Evolutionary conservation across 106 monocot genomes (phyloP), one percentile per base, ranked within the genome.

Genomic region (Vanilla planifolia): DNA sequence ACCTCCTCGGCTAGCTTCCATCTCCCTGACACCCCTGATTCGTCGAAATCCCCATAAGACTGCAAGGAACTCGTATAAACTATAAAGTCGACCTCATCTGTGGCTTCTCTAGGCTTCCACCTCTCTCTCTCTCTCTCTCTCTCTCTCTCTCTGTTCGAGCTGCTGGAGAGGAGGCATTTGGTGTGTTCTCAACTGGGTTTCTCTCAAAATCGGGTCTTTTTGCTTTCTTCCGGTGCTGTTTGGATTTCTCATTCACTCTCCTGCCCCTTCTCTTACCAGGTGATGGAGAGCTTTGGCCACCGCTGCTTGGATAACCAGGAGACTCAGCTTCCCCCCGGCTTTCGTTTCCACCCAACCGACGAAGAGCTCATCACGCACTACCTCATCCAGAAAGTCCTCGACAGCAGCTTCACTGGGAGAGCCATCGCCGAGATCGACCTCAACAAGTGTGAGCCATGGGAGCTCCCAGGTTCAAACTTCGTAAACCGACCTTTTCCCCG

Each of bases 371-470:
- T 96, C 44, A 81, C 84, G 0, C 87, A 74, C 67, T 96, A 96
- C 70, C 84, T 96, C 0, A 71, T 96, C 33, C 83, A 77, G 66
- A 96, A 96, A 40, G 84, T 90, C 10, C 63, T 86, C 27, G 90
- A 96, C 57, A 36, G 86, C 28, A 63, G 48, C 39, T 96, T 96
- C 83, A 56, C 79, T 35, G 67, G 83, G 48, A 69, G 95, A 0
- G 95, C 95, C 62, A 90, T 96, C 21, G 90, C 95, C 7, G 95
- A 96, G 58, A 87, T 96, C 21, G 95, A 96, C 60, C 80, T 96
- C 59, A 96, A 96, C 89, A 96, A 86, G 43, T 90, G 86, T 48
- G 95, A 96, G 59, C 95, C 95, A 1, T 96, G 95, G 95, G 86
- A 96, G 61, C 90, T 96, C 13, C 95, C 95, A 44, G 84, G 91